Evolutionary conservation across 176 grass and related monocot genomes (phyloP), one percentile per base, ranked within the genome.

Genomic region (Carex cristatella): DNA sequence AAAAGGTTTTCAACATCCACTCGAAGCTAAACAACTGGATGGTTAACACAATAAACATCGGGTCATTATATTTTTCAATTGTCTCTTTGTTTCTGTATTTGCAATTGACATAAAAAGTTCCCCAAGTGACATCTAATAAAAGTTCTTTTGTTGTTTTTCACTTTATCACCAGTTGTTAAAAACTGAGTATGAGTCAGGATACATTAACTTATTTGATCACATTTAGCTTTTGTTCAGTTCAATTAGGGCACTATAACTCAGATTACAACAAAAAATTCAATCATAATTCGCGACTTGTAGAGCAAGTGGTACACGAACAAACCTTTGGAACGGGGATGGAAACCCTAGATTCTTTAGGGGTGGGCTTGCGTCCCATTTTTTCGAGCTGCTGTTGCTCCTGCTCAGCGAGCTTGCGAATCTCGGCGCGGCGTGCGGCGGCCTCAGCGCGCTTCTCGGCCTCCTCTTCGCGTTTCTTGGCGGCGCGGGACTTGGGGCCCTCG

Each of bases 361-460:
- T 90, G 63, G 93, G 92, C 85, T 89, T 93, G 12, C 70, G 80
- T 37, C 72, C 87, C 15, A 69, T 7, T 14, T 84, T 80, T 0
- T 86, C 89, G 64, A 92, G 62, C 55, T 92, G 79, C 61, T 88
- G 63, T 62, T 89, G 88, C 85, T 98, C 95, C 16, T 81, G 77
- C 83, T 98, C 95, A 27, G 95, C 95, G 85, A 98, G 63, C 79
- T 91, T 92, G 49, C 91, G 92, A 64, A 86, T 93, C 88, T 98
- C 93, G 55, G 93, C 93, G 55, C 90, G 92, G 76, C 95, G 93
- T 0, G 91, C 89, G 1, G 93, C 79, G 11, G 92, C 86, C 89
- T 95, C 89, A 2, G 91, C 91, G 64, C 88, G 91, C 85, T 93
- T 98, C 89, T 90, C 89, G n/a, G 96, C 91, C 10, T 98, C 96